Evolutionary conservation across 2,329 filamentous ascomycete species (phyloP), one percentile per base, ranked within the genome.

Genomic region (Colletotrichum limetticola): DNA sequence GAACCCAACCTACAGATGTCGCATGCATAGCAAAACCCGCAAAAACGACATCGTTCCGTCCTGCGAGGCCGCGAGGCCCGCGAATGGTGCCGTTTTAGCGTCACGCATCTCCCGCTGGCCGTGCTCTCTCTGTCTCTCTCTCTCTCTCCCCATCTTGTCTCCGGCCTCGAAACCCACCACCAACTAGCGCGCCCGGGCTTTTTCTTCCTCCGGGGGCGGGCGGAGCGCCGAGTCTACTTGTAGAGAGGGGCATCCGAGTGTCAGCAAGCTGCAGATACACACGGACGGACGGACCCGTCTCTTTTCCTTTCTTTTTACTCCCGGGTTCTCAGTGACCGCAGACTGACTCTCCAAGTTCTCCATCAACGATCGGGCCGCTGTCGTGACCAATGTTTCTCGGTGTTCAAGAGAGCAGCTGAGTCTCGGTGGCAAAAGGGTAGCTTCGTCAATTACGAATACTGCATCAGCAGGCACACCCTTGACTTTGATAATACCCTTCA

Each of bases 241-340:
- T 26, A 11, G 28, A n/a, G 22, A 2, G 37, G 19, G 49, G 52
- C 35, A 64, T 63, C 69, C 65, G 65, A 68, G 69, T 58, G 64
- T 68, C 63, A 42, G 37, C 58, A 30, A 68, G 49, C 28, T 68
- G 68, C 58, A 53, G 35, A 24, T n/a, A 9, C 30, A 26, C 30
- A 35, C 42, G 60, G 11, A 22, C 28, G 42, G 42, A 24, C 9
- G 9, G 26, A 30, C 24, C 7, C 26, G 9, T 32, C 30, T 32
- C 16, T 42, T 3, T 19, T 7, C 16, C 6, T 8, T 19, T 42
- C 3, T 7, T 16, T 16, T 2, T 42, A 7, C 14, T 8, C 6
- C 7, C 28, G 7, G 26, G 19, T n/a, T 16, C 49, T 42, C 49
- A 24, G 52, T 5, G 1, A 49, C 8, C 8, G 42, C 6, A 7